Percentiles rank a stretch among this genome's conserved stretches.
Evolutionary conservation across 345 rosid species (phyloP).

Genomic region (Arabidopsis arenosa): DNA sequence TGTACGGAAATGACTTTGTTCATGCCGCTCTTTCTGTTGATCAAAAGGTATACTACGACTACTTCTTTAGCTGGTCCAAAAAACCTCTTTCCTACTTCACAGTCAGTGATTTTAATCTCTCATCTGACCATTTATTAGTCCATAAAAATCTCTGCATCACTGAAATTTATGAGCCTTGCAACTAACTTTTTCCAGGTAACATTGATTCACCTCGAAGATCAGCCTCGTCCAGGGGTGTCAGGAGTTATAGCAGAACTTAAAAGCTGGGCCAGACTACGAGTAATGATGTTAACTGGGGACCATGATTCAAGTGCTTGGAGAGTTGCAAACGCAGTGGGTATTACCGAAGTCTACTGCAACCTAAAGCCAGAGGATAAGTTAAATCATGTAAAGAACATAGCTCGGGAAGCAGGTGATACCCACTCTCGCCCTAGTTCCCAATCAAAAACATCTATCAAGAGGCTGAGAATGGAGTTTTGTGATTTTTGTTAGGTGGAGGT

Average conservation of each 20-base stretch:
- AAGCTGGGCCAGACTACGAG: slow-evolving; percentile 64
- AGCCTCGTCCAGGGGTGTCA: slow-evolving; percentile 82
- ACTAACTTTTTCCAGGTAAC: slow-evolving; percentile 61
- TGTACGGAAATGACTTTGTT: slow-evolving; percentile 80
- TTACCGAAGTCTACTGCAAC: slow-evolving; percentile 76
- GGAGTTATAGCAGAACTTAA: slow-evolving; percentile 72
- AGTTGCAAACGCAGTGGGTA: slow-evolving; percentile 90
- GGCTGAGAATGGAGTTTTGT: slow-evolving; percentile 14
- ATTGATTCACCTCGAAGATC: slow-evolving; percentile 95
- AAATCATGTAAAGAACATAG: slow-evolving; percentile 70
- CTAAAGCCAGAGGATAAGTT: slow-evolving; percentile 96
- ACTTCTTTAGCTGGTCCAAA: neutral
- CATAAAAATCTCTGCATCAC: slow-evolving; percentile 14
- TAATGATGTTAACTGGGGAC: slow-evolving; percentile 97
- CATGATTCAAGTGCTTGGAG: slow-evolving; percentile 94
- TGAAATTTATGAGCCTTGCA: slow-evolving; percentile 34
- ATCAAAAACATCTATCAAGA: neutral
- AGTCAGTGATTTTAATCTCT: slow-evolving; percentile 13
- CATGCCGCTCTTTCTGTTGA: slow-evolving; percentile 95
- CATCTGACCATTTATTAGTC: slow-evolving; percentile 21
- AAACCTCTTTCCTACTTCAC: slow-evolving; percentile 2
- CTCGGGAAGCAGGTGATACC: slow-evolving; percentile 75
- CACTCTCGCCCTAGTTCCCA: slow-evolving; percentile 3
- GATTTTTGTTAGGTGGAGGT: slow-evolving; percentile 74
- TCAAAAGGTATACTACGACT: slow-evolving; percentile 63